Evolutionary conservation across 441 rosid species (phyloP).

Genomic region (Pelargonium myrrhifolium): DNA sequence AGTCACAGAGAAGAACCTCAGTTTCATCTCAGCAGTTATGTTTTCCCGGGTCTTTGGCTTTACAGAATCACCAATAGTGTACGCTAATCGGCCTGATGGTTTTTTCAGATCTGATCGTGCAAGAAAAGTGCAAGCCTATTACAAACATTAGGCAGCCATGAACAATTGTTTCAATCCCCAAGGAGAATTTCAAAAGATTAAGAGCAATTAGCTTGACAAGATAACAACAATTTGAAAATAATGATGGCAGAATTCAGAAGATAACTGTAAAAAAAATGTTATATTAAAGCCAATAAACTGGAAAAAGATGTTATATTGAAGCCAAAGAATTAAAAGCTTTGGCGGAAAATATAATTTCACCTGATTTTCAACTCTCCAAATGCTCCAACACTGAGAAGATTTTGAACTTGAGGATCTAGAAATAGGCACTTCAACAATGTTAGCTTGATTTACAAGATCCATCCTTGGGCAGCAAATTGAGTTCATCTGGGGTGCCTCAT

Average conservation of each 20-base stretch:
- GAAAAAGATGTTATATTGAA: too few species aligned
- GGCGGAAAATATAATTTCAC: slow-evolving; percentile 30
- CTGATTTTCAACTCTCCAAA: slow-evolving; percentile 99
- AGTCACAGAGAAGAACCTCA: slow-evolving; percentile 83
- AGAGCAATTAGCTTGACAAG: slow-evolving; percentile 14
- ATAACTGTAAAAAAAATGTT: slow-evolving; percentile 7
- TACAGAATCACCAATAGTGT: slow-evolving; percentile 74
- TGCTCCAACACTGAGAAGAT: slow-evolving; percentile 86
- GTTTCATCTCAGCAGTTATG: slow-evolving; percentile 75
- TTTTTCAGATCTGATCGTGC: slow-evolving; percentile 83
- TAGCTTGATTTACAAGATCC: slow-evolving; percentile 86
- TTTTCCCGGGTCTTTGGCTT: slow-evolving; percentile 89
- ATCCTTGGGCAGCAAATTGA: slow-evolving; percentile 85
- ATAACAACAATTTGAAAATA: slow-evolving; percentile 4
- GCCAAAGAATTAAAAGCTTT: slow-evolving; percentile 13
- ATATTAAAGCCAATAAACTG: slow-evolving; percentile 1
- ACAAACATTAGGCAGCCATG: slow-evolving; percentile 25
- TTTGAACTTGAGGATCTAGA: slow-evolving; percentile 76
- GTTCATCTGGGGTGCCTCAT: slow-evolving; percentile 62
- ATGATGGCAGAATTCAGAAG: neutral
- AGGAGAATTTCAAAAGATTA: slow-evolving; percentile 16
- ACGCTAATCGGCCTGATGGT: slow-evolving; percentile 78
- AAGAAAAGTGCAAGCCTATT: slow-evolving; percentile 94
- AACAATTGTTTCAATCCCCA: slow-evolving; percentile 10
- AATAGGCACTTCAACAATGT: slow-evolving; percentile 65